Conservation (phyloP, 352 stramenopile genomes). For the Phytophthora meadii region DNA sequence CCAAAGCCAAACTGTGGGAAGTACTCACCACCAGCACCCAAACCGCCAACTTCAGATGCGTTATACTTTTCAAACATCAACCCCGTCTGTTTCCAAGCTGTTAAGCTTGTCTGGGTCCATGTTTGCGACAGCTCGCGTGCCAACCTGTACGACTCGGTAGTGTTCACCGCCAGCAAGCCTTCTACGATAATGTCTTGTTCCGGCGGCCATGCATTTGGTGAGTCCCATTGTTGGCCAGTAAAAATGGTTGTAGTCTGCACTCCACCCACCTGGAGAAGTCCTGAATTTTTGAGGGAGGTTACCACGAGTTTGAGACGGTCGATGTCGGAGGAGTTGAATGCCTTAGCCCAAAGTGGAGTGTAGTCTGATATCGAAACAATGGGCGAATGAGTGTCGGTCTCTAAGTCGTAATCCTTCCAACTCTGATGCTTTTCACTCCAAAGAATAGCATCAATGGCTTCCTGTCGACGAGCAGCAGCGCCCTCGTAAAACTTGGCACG, state of each 20-base stretch:
- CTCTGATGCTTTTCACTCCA: constrained; percentile 61
- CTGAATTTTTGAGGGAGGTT: constrained; percentile 56
- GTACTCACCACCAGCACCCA: constrained; percentile 88
- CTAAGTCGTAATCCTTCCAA: constrained; percentile 83
- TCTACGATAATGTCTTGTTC: constrained; percentile 86
- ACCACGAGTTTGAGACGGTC: constrained; percentile 58
- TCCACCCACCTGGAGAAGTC: constrained; percentile 68
- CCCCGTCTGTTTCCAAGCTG: constrained; percentile 70
- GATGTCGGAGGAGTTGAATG: constrained; percentile 56
- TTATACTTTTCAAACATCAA: constrained; percentile 94
- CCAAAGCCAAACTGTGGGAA: constrained; percentile 90
- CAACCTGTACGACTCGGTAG: constrained; percentile 52
- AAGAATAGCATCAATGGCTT: constrained; percentile 75
- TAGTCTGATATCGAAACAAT: constrained; percentile 76
- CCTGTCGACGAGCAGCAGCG: constrained; percentile 44
- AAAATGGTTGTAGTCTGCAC: constrained; percentile 72
- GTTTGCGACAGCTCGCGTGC: constrained; percentile 58
- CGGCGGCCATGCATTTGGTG: constrained; percentile 87
- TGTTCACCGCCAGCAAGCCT: constrained; percentile 69
- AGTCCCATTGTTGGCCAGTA: constrained; percentile 89
- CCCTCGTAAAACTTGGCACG: constrained; percentile 54
- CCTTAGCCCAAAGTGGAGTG: constrained; percentile 79
- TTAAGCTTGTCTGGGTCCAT: constrained; percentile 72
- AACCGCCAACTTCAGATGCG: constrained; percentile 61
- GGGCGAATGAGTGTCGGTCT: constrained; percentile 49